These are phyloP conservation scores for Penicillium maclennaniae DNA, from an alignment of 495 filamentous ascomycete species.

Conservation along the genomic window DNA sequence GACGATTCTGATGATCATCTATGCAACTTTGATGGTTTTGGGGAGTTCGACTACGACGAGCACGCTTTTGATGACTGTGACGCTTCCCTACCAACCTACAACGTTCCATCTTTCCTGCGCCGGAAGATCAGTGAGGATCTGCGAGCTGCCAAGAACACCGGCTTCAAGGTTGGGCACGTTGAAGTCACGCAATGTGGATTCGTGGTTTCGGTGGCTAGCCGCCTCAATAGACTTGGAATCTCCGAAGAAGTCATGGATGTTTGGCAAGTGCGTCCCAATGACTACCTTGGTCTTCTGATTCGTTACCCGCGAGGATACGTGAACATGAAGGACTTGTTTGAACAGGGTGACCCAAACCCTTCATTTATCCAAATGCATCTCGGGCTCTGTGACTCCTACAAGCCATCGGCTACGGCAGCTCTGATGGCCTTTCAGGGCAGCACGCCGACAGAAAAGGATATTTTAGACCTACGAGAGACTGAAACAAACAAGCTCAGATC, in stretches of 20 bases:
- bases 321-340: slow-evolving; percentile 46
- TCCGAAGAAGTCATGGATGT: slow-evolving; percentile 72
- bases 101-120: slow-evolving; percentile 14
- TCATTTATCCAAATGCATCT: slow-evolving; percentile 36
- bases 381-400: slow-evolving; percentile 48
- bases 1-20: neutral
- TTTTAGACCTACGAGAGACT: neutral
- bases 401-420: slow-evolving; percentile 40
- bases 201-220: slow-evolving; percentile 58
- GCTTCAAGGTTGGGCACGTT: slow-evolving; percentile 70
- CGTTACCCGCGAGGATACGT: slow-evolving; percentile 58
- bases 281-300: slow-evolving; percentile 79
- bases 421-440: slow-evolving; percentile 45
- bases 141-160: slow-evolving; percentile 54
- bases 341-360: slow-evolving; percentile 5
- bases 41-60: slow-evolving; percentile 30
- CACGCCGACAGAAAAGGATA: neutral
- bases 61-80: slow-evolving; percentile 9
- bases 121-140: slow-evolving; percentile 61
- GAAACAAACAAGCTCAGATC: slow-evolving; percentile 16
- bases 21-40: slow-evolving; percentile 2
- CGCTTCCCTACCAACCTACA: slow-evolving; percentile 31
- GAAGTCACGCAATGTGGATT: slow-evolving; percentile 47
- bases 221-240: slow-evolving; percentile 66
- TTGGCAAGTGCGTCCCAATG: slow-evolving; percentile 63